Evolutionary conservation across 495 filamentous ascomycete genomes (phyloP).

Genomic region (Annulohypoxylon nitens): DNA sequence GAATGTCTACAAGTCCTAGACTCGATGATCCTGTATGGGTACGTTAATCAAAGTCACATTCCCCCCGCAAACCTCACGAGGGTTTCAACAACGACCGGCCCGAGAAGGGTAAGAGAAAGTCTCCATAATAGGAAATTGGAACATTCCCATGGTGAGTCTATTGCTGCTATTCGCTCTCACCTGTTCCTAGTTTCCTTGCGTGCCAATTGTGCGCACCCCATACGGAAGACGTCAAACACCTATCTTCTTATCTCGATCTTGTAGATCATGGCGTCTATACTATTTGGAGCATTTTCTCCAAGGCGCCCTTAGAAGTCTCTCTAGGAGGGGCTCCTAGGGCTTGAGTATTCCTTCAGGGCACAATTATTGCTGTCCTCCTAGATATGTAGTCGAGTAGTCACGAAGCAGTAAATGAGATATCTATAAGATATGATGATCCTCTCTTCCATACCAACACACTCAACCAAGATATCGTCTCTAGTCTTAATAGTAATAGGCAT

Average conservation of each 20-base stretch:
- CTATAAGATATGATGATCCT: conserved; percentile 53
- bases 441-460: conserved; percentile 50
- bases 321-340: conserved; percentile 43
- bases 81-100: conserved; percentile 27
- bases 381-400: conserved; percentile 26
- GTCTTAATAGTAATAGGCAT: conserved; percentile 49
- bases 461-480: conserved; percentile 38
- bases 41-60: conserved; percentile 54
- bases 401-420: conserved; percentile 29
- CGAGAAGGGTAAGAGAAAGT: conserved; percentile 34
- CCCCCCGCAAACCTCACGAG: conserved; percentile 34
- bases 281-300: conserved; percentile 47
- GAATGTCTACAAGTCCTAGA: conserved; percentile 45
- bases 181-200: conserved; percentile 57
- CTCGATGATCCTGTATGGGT: conserved; percentile 47
- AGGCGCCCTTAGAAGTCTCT: conserved; percentile 47
- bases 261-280: conserved; percentile 42
- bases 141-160: conserved; percentile 50
- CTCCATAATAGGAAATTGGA: conserved; percentile 45
- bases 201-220: conserved; percentile 52
- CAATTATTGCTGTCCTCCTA: conserved; percentile 37
- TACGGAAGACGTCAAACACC: conserved; percentile 30
- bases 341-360: conserved; percentile 31
- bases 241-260: conserved; percentile 31
- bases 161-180: conserved; percentile 37